Evolutionary conservation across 192 early-diverging fungal genomes (phyloP).

Genomic region (Chytriomyces confervae): DNA sequence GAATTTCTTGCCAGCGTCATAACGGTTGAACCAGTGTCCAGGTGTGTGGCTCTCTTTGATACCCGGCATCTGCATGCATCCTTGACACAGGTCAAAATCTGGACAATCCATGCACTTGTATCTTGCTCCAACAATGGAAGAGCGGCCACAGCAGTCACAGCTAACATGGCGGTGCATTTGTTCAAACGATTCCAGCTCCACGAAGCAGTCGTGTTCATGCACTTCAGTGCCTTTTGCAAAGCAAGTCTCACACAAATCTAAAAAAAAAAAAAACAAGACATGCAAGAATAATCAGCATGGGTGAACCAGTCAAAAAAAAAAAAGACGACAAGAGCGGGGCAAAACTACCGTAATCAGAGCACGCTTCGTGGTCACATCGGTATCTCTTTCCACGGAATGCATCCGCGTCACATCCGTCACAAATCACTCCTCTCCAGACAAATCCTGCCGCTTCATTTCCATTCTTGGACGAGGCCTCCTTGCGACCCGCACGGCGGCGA

Average conservation of each 20-base stretch:
- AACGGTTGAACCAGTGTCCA: conserved; percentile 39
- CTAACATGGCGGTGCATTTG: conserved; percentile 29
- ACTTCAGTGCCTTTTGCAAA: not conserved
- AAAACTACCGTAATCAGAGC: conserved; percentile 31
- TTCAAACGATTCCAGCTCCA: conserved; percentile 6
- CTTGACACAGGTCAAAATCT: conserved; percentile 39
- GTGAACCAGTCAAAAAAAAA: not conserved
- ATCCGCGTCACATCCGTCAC: conserved; percentile 33
- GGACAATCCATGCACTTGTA: conserved; percentile 42
- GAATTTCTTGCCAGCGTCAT: not conserved
- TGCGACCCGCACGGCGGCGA: too few relatives aligned
- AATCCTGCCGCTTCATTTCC: not conserved
- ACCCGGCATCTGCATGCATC: conserved; percentile 18
- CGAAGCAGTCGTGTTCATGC: conserved; percentile 18
- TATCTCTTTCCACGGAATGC: conserved; percentile 33
- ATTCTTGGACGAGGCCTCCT: too few relatives aligned
- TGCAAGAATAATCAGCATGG: not conserved
- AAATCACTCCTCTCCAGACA: conserved; percentile 30
- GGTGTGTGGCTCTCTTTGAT: conserved; percentile 7
- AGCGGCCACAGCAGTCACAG: conserved; percentile 34
- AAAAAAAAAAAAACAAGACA: not conserved
- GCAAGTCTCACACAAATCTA: conserved; percentile 37
- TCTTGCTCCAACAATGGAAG: conserved; percentile 34
- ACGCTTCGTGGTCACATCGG: conserved; percentile 31
- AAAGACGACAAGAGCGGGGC: not conserved